Evolutionary conservation across 306 rosid species (phyloP).

Genomic region (Potentilla sterilis): DNA sequence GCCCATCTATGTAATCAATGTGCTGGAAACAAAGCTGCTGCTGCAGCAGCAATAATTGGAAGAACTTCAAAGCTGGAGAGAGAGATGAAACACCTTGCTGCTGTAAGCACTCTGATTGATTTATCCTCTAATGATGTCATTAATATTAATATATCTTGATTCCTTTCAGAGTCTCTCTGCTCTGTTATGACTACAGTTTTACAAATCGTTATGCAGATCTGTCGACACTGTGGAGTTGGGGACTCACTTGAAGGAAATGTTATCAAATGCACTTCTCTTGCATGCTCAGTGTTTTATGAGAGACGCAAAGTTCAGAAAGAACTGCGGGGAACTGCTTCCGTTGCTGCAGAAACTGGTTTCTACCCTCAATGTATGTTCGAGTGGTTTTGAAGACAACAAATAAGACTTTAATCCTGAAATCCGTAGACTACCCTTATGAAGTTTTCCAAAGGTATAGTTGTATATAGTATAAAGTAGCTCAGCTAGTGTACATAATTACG

Average conservation of each 20-base stretch:
- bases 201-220: slow-evolving; percentile 46
- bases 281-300: slow-evolving; percentile 80
- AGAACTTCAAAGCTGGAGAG: slow-evolving; percentile 78
- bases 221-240: slow-evolving; percentile 90
- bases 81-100: slow-evolving; percentile 86
- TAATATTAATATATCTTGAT: not conserved
- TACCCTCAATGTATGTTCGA: slow-evolving; percentile 70
- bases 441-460: not conserved
- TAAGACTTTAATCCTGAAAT: not conserved
- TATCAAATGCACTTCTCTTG: slow-evolving; percentile 79
- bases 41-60: slow-evolving; percentile 59
- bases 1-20: slow-evolving; percentile 64
- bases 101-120: slow-evolving; percentile 47
- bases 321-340: slow-evolving; percentile 54
- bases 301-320: slow-evolving; percentile 85
- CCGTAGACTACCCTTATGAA: not conserved
- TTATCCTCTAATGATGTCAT: not conserved
- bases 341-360: slow-evolving; percentile 65
- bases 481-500: not conserved
- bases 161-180: not conserved
- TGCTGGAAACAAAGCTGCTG: slow-evolving; percentile 52
- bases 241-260: slow-evolving; percentile 61
- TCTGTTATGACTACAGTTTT: not conserved
- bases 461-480: not conserved
- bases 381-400: slow-evolving; percentile 54